Evolutionary conservation across 2,329 filamentous ascomycete species (phyloP).

Genomic region (Nemania serpens): DNA sequence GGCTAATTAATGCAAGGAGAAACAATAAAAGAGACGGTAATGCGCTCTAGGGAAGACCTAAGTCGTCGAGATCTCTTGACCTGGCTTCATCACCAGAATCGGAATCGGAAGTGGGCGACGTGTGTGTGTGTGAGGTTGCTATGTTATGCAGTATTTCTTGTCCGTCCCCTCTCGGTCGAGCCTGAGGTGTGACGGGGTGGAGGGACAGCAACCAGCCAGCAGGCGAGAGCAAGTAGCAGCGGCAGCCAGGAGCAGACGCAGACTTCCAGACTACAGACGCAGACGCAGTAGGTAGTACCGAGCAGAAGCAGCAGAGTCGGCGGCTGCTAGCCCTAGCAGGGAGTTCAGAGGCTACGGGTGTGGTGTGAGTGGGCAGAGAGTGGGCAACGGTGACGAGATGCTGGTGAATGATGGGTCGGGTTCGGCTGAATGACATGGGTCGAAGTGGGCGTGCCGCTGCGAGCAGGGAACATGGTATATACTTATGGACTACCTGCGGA

Average conservation of each 20-base stretch:
- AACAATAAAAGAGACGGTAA: background rate
- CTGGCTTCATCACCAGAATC: constrained; percentile 15
- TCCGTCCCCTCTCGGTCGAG: constrained; percentile 31
- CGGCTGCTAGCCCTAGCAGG: constrained; percentile 14
- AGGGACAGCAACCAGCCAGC: constrained; percentile 8
- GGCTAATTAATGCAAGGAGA: constrained; percentile 8
- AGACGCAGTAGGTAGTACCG: constrained; percentile 3
- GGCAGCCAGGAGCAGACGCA: constrained; percentile 7
- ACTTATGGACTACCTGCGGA: background rate
- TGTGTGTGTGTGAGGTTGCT: constrained; percentile 12
- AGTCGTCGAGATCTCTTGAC: constrained; percentile 1
- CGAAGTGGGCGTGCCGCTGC: constrained; percentile 21
- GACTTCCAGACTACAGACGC: background rate
- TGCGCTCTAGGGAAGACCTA: background rate
- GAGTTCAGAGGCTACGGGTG: constrained; percentile 6
- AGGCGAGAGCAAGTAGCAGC: background rate
- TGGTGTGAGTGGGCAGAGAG: constrained; percentile 26
- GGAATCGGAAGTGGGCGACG: constrained; percentile 25
- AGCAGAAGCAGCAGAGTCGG: constrained; percentile 2
- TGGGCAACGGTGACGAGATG: constrained; percentile 16
- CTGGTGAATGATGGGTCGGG: constrained; percentile 22
- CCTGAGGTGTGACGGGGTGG: constrained; percentile 28
- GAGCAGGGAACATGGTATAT: constrained; percentile 16
- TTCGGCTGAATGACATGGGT: constrained; percentile 29
- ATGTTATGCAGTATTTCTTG: constrained; percentile 17